Evolutionary conservation across 495 filamentous ascomycete genomes (phyloP), one percentile per base, ranked within the genome.

Genomic region (Lepraria neglecta): DNA sequence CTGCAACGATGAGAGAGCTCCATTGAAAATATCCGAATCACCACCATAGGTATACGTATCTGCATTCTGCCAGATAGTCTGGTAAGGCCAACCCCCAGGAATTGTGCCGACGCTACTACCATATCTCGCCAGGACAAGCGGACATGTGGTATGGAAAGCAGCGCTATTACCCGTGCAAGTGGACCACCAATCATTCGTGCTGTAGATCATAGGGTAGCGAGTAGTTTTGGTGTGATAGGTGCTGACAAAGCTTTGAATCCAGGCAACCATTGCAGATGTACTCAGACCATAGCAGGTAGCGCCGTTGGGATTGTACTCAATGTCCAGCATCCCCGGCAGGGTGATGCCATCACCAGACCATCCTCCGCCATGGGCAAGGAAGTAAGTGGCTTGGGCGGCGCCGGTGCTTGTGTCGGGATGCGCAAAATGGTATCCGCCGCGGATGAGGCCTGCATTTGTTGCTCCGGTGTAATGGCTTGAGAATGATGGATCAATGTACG

Each of bases 351-450:
- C 85, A 27, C 60, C 66, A 10, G 77, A 75, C 85, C 84, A 87
- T 52, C 82, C 82, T 21, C 84, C 84, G 35, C 85, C 85, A 65
- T 87, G 72, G 0, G 77, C 71, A 60, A 84, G 60, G 74, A 87
- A 87, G 68, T 75, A 85, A 15, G 77, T 71, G 6, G 84, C 84
- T 66, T 87, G 84, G 0, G 72, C 68, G 19, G 80, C 71, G 19
- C 77, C 80, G 19, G 74, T 68, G 58, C 70, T 71, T 19, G 61
- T 48, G 44, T 70, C 77, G 0, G 83, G 83, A 19, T 77, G 77
- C 27, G 84, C 84, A 63, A 85, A 87, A 73, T 87, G 85, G 67
- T 86, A 85, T 35, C 77, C 83, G 51, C 85, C 84, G 3, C 82
- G 67, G 60, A 59, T 64, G 17, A 60, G 65, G 54, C 58, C 56